Evolutionary conservation across 192 early-diverging fungal genomes (phyloP).

Genomic region (Powellomyces hirtus): DNA sequence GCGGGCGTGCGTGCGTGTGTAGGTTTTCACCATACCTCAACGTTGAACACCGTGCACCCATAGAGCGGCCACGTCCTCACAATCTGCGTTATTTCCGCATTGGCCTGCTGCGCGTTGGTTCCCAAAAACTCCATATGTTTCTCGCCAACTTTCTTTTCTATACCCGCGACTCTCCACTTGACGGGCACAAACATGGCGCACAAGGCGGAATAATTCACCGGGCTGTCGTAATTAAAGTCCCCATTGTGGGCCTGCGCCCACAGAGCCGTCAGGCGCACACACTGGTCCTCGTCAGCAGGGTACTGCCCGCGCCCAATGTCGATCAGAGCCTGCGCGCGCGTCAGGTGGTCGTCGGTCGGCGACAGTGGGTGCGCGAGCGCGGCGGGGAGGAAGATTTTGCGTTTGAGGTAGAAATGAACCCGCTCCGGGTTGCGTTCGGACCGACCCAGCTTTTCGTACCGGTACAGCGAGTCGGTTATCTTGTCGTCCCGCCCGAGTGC

Average conservation of each 20-base stretch:
- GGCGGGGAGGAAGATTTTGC: slow-evolving; percentile 35
- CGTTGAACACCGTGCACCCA: slow-evolving; percentile 44
- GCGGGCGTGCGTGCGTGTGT: too few species aligned
- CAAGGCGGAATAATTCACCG: slow-evolving; percentile 15
- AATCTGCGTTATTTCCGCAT: slow-evolving; percentile 28
- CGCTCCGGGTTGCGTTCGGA: slow-evolving; percentile 1
- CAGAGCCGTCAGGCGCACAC: slow-evolving; percentile 25
- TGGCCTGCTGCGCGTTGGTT: slow-evolving; percentile 11
- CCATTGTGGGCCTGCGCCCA: slow-evolving; percentile 37
- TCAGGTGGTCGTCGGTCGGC: slow-evolving; percentile 32
- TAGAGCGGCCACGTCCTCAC: slow-evolving; percentile 37
- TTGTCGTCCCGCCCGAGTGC: slow-evolving; percentile 39
- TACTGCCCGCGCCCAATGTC: slow-evolving; percentile 34
- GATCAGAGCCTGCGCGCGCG: slow-evolving; percentile 36
- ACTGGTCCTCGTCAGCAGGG: slow-evolving; percentile 37
- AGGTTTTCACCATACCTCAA: too few species aligned
- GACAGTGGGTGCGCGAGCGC: slow-evolving; percentile 6
- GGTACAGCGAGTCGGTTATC: slow-evolving; percentile 40
- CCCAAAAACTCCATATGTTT: slow-evolving; percentile 29
- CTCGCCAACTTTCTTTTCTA: slow-evolving; percentile 16
- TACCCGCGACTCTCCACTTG: not conserved
- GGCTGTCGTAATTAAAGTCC: slow-evolving; percentile 29
- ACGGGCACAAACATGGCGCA: slow-evolving; percentile 6
- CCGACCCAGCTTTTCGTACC: slow-evolving; percentile 32
- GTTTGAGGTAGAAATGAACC: slow-evolving; percentile 45